A percentile compares a stretch with the other conserved stretches of the same genome.
Evolutionary conservation across 2,329 filamentous ascomycete genomes (phyloP).

Genomic region (Nigrospora oryzae): DNA sequence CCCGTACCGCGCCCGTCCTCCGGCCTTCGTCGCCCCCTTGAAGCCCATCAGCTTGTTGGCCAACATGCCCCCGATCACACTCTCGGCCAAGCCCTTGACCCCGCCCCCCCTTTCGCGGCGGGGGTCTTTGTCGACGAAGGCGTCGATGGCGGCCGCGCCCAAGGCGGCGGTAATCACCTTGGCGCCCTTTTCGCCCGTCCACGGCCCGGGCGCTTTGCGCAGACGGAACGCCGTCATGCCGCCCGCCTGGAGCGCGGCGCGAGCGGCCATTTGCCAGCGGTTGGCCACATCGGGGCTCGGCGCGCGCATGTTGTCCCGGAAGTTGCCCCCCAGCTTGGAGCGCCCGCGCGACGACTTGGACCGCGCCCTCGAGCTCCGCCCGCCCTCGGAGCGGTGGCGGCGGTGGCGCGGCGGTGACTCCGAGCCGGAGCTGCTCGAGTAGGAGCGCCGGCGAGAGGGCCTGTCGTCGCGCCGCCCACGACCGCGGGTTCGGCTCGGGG

Average conservation of each 20-base stretch:
- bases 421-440: constrained; percentile 5
- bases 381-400: constrained; percentile 2
- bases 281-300: constrained; percentile 8
- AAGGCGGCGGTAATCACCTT: constrained; percentile 39
- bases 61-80: constrained; percentile 17
- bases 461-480: constrained; percentile 1
- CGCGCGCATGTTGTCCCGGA: constrained; percentile 2
- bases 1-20: constrained; percentile 8
- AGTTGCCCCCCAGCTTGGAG: background rate
- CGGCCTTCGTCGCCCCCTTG: constrained; percentile 9
- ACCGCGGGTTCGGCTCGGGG: background rate
- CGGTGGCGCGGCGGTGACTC: constrained; percentile 2
- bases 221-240: constrained; percentile 38
- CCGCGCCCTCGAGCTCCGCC: background rate
- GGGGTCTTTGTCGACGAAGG: constrained; percentile 28
- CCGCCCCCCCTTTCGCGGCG: constrained; percentile 11
- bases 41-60: constrained; percentile 20
- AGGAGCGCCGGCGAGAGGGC: constrained; percentile 1
- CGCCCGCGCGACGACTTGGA: background rate
- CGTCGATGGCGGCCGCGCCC: constrained; percentile 38
- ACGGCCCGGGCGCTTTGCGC: constrained; percentile 33
- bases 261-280: constrained; percentile 28
- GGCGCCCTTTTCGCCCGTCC: constrained; percentile 39
- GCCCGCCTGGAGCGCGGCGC: constrained; percentile 37
- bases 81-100: constrained; percentile 21